phyloP scores from a whole-genome alignment of 768 basidiomycete species.

The Lepiota brunneoincarnata region DNA sequence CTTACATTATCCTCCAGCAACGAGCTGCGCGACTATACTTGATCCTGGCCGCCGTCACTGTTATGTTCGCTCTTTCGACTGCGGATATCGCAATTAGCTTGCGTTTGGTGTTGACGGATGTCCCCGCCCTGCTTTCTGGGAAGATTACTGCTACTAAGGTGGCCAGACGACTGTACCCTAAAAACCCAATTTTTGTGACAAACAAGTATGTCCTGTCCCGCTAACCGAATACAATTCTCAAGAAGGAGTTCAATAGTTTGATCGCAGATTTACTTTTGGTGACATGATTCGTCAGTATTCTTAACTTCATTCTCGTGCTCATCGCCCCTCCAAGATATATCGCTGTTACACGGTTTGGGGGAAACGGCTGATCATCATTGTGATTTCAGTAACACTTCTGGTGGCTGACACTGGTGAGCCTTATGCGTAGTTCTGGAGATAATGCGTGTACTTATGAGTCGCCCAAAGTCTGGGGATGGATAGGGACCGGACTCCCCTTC shows the following conservation, averaged over 20 bases:
- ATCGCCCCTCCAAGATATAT: slow-evolving; percentile 6
- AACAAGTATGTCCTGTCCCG: slow-evolving; percentile 8
- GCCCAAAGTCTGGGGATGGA: slow-evolving; percentile 14
- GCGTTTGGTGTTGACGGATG: not conserved
- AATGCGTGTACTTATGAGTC: not conserved
- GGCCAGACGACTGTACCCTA: slow-evolving; percentile 3
- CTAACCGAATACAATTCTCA: not conserved
- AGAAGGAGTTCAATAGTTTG: not conserved
- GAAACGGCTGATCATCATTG: slow-evolving; percentile 7
- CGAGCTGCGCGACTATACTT: slow-evolving; percentile 6
- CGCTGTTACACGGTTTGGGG: slow-evolving; percentile 15
- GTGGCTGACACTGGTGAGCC: slow-evolving; percentile 12
- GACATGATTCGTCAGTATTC: not conserved
- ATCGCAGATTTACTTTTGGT: slow-evolving; percentile 13
- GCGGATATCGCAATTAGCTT: slow-evolving; percentile 3
- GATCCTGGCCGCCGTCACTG: slow-evolving; percentile 10
- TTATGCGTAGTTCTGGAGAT: too few relatives aligned
- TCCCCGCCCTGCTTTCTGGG: not conserved
- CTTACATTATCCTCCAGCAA: slow-evolving; percentile 14
- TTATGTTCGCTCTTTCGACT: slow-evolving; percentile 15
- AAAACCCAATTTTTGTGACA: slow-evolving; percentile 10
- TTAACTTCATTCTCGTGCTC: not conserved
- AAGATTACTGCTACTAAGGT: not conserved
- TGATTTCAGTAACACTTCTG: slow-evolving; percentile 9
- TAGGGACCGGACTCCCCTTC: not conserved